phyloP scores from a whole-genome alignment of 768 basidiomycete genomes.

The Kwoniella dendrophila region DNA sequence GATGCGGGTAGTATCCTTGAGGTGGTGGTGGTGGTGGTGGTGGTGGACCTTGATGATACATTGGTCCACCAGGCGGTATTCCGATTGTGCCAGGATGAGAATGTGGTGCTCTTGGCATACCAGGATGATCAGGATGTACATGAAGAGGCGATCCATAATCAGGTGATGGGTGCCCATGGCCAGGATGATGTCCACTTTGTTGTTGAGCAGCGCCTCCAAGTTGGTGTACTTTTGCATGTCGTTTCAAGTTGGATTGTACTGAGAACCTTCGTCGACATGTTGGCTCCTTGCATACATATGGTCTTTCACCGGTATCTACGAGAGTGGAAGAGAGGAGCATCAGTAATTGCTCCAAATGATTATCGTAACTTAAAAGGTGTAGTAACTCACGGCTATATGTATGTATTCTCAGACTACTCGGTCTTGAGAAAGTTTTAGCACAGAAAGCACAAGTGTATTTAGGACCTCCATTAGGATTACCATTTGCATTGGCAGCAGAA shows the following conservation, averaged over 20 bases:
- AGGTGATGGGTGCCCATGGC: conserved; percentile 7
- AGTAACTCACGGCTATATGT: conserved; percentile 53
- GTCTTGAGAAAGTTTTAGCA: conserved; percentile 52
- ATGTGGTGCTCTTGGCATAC: conserved; percentile 11
- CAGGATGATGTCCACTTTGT: neutral
- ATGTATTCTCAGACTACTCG: conserved; percentile 52
- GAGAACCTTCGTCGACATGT: conserved; percentile 50
- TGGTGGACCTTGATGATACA: neutral
- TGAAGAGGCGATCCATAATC: neutral
- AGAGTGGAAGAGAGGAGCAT: neutral
- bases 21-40: conserved; percentile 4
- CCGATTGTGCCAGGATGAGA: neutral
- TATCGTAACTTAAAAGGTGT: neutral
- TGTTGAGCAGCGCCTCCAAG: conserved; percentile 13
- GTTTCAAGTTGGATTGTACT: conserved; percentile 53
- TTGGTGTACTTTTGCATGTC: conserved; percentile 54
- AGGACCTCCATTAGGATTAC: conserved; percentile 32
- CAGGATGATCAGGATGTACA: conserved; percentile 14
- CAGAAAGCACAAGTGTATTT: conserved; percentile 51
- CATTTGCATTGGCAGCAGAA: neutral
- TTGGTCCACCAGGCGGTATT: neutral
- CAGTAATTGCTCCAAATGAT: neutral
- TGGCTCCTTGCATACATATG: conserved; percentile 50
- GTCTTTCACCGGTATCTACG: conserved; percentile 41
- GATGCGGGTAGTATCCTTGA: neutral